A percentile compares a stretch with the other conserved stretches of the same genome.
phyloP scores from a whole-genome alignment of 1,284 basidiomycete genomes.

The Sporisorium scitamineum region DNA sequence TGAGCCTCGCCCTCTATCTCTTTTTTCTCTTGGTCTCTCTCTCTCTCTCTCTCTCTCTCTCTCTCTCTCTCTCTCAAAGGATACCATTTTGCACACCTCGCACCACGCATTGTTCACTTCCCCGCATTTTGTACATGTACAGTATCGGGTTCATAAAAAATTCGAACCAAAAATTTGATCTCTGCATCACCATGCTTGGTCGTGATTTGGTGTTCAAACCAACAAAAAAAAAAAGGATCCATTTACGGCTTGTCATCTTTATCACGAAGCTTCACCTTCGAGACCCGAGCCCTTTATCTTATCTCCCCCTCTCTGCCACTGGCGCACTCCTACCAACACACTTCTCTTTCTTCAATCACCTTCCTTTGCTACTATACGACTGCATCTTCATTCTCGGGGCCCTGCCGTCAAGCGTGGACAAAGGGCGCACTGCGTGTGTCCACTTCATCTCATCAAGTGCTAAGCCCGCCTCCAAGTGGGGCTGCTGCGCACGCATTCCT shows the following conservation, averaged over 20 bases:
- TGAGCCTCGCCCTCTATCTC: no score
- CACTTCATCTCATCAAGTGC: slow-evolving; percentile 7
- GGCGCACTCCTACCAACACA: no score
- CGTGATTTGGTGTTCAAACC: no score
- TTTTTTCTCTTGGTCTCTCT: no score
- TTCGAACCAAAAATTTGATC: no score
- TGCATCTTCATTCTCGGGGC: not conserved
- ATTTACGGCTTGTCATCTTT: not conserved
- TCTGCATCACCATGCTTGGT: no score
- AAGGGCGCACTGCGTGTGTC: not conserved
- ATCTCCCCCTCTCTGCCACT: not conserved
- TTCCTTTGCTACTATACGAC: not conserved
- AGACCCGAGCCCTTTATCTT: not conserved
- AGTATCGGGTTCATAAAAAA: no score
- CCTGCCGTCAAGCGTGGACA: not conserved
- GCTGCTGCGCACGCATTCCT: not conserved
- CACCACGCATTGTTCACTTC: no score
- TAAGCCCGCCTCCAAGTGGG: not conserved
- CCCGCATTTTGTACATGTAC: no score
- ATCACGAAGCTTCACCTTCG: not conserved
- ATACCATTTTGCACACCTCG: no score
- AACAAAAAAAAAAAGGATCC: not conserved
- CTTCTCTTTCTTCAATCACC: not conserved
- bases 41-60: no score
- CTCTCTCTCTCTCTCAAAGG: no score